These are phyloP conservation scores for Aureobasidium sp. DNA, from an alignment of 2,329 filamentous ascomycete genomes.

Conservation along the genomic window DNA sequence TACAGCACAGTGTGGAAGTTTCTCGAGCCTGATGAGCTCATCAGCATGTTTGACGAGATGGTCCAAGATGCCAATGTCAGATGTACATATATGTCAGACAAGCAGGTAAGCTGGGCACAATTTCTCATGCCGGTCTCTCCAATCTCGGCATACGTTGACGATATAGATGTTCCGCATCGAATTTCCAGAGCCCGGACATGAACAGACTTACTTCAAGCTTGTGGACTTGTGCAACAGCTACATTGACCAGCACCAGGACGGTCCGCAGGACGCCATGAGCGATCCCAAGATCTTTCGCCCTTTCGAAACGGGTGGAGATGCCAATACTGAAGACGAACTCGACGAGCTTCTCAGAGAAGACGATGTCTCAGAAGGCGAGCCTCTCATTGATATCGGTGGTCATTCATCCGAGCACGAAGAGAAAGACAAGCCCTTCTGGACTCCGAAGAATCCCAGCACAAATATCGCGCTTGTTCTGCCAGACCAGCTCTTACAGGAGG, in stretches of 20 bases:
- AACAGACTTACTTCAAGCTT: background rate
- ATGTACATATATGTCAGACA: constrained; percentile 7
- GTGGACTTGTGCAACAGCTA: background rate
- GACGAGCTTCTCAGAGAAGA: background rate
- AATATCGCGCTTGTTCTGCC: background rate
- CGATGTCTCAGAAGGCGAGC: background rate
- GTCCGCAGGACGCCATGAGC: background rate
- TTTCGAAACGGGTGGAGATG: background rate
- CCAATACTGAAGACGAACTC: background rate
- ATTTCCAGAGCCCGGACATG: background rate
- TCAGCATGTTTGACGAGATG: constrained; percentile 21
- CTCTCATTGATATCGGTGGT: background rate
- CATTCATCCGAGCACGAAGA: background rate
- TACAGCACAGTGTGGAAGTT: constrained; percentile 26
- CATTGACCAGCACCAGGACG: background rate
- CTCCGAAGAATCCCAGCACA: background rate
- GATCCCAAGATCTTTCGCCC: background rate
- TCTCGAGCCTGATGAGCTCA: constrained; percentile 18
- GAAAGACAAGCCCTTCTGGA: constrained; percentile 7
- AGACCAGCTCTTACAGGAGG: background rate
- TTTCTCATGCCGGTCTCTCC: too few species aligned
- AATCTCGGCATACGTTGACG: too few species aligned
- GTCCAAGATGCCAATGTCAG: constrained; percentile 6
- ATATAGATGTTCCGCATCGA: constrained; percentile 10
- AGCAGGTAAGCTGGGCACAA: background rate